A percentile compares a stretch with the other conserved stretches of the same genome.
Conservation (phyloP, 805 yeast species). For the Schwanniomyces yamadae region DNA sequence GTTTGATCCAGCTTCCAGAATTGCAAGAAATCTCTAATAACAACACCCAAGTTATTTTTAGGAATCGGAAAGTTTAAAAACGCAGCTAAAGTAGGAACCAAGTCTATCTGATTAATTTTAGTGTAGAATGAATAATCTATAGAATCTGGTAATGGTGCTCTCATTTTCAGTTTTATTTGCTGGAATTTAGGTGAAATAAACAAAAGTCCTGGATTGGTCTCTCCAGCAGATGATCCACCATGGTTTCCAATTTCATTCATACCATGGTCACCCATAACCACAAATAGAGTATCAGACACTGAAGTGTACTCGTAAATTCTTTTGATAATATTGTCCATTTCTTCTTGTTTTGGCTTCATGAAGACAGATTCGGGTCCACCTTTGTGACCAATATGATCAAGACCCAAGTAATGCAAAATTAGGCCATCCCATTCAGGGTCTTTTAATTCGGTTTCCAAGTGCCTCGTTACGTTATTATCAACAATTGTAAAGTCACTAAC, state of each 20-base stretch:
- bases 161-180: conserved; percentile 15
- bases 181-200: conserved; percentile 64
- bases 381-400: conserved; percentile 97
- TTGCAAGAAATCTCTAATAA: conserved; percentile 56
- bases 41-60: conserved; percentile 68
- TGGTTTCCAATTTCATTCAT: conserved; percentile 96
- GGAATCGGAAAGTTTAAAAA: conserved; percentile 68
- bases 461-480: conserved; percentile 89
- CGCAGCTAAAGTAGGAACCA: conserved; percentile 68
- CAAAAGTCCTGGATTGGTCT: conserved; percentile 81
- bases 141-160: conserved; percentile 39
- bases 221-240: conserved; percentile 93
- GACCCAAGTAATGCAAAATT: conserved; percentile 85
- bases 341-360: conserved; percentile 80
- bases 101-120: conserved; percentile 62
- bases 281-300: conserved; percentile 53
- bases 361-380: conserved; percentile 83
- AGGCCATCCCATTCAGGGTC: conserved; percentile 72
- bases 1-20: conserved; percentile 44
- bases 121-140: conserved; percentile 53
- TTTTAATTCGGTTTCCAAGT: conserved; percentile 60
- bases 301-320: conserved; percentile 41
- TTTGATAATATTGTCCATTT: conserved; percentile 74
- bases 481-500: conserved; percentile 95
- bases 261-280: conserved; percentile 91